A percentile compares a stretch with the other conserved stretches of the same genome.
phyloP scores from a whole-genome alignment of 495 filamentous ascomycete species.

The Glarea lozoyensis region DNA sequence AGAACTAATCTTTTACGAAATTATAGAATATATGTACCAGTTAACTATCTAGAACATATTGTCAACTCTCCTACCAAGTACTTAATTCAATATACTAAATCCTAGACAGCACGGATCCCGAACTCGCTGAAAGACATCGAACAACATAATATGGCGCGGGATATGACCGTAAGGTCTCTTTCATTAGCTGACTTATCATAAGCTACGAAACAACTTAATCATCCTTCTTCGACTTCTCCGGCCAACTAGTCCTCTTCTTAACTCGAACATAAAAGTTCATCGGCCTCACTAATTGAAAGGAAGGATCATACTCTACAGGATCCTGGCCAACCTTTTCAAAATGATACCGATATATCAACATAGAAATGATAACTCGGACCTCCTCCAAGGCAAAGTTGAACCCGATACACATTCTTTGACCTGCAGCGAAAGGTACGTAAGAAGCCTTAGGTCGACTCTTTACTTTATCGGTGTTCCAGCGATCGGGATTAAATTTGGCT shows the following conservation, averaged over 20 bases:
- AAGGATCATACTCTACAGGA: slow-evolving; percentile 45
- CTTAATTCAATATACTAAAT: too few relatives aligned
- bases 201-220: too few relatives aligned
- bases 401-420: slow-evolving; percentile 42
- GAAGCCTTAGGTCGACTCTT: slow-evolving; percentile 35
- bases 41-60: too few relatives aligned
- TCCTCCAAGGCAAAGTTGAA: slow-evolving; percentile 51
- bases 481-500: slow-evolving; percentile 39
- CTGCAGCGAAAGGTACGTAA: slow-evolving; percentile 46
- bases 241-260: slow-evolving; percentile 33
- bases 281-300: slow-evolving; percentile 46
- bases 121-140: too few relatives aligned
- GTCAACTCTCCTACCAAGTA: too few relatives aligned
- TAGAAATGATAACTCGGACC: slow-evolving; percentile 39
- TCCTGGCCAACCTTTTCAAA: slow-evolving; percentile 33
- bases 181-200: too few relatives aligned
- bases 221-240: too few relatives aligned
- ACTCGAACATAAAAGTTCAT: slow-evolving; percentile 45
- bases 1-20: too few relatives aligned
- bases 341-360: slow-evolving; percentile 44
- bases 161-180: too few relatives aligned
- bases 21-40: too few relatives aligned
- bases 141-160: too few relatives aligned
- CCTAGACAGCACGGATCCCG: too few relatives aligned
- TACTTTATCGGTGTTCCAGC: slow-evolving; percentile 40